Conservation (phyloP, 352 stramenopile genomes). For the Pythium aquatile region DNA sequence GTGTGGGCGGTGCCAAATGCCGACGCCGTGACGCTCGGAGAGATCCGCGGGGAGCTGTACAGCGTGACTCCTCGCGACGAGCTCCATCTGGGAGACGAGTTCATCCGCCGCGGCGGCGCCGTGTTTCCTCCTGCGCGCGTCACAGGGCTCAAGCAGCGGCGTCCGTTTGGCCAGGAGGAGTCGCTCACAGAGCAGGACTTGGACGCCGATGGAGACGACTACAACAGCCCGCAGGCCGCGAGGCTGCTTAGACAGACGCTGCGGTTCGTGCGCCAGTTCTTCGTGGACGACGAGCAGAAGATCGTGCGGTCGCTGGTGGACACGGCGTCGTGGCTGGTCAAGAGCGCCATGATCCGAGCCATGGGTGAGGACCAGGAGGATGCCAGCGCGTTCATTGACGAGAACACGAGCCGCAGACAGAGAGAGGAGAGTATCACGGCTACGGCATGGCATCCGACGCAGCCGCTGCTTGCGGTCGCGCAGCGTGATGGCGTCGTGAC, state of each 20-base stretch:
- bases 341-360: conserved; percentile 31
- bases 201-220: conserved; percentile 33
- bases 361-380: conserved; percentile 31
- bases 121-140: conserved; percentile 61
- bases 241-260: conserved; percentile 39
- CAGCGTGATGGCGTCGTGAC: conserved; percentile 66
- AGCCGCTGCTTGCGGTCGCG: conserved; percentile 61
- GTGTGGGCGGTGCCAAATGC: conserved; percentile 59
- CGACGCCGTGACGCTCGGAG: conserved; percentile 73
- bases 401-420: conserved; percentile 18
- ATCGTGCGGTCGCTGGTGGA: conserved; percentile 42
- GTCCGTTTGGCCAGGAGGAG: conserved; percentile 53
- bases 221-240: conserved; percentile 38
- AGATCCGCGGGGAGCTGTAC: conserved; percentile 72
- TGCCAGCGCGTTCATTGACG: conserved; percentile 23
- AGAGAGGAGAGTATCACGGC: conserved; percentile 47
- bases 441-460: conserved; percentile 58
- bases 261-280: conserved; percentile 34
- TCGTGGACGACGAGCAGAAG: conserved; percentile 61
- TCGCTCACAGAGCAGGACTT: conserved; percentile 52
- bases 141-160: conserved; percentile 43
- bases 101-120: conserved; percentile 52
- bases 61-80: conserved; percentile 61
- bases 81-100: conserved; percentile 58
- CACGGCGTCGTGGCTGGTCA: conserved; percentile 13